Conservation (phyloP, 345 rosid genomes). For the Syzygium jambos region DNA sequence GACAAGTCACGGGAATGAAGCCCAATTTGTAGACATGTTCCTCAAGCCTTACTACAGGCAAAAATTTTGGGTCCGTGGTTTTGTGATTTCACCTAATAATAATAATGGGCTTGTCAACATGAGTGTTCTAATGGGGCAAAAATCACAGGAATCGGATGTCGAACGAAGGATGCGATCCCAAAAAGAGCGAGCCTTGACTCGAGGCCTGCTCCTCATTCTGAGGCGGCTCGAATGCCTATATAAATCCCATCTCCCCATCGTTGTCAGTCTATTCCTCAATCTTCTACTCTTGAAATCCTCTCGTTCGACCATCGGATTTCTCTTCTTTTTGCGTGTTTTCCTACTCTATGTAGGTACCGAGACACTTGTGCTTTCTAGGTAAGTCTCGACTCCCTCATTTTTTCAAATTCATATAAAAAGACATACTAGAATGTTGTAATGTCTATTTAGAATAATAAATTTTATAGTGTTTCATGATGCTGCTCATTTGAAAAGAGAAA, state of each 20-base stretch:
- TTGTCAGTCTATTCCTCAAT: not conserved
- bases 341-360: not conserved
- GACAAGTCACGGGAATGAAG: not conserved
- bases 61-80: not conserved
- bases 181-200: not conserved
- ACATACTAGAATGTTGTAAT: not conserved
- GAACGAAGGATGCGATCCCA: not conserved
- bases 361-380: not conserved
- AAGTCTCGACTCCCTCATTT: not conserved
- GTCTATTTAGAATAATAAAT: not conserved
- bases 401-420: not conserved
- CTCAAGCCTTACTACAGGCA: not conserved
- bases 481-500: not conserved
- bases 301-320: not conserved
- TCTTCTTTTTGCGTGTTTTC: not conserved
- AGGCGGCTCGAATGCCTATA: not conserved
- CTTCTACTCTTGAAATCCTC: not conserved
- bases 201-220: not conserved
- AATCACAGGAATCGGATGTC: too few relatives aligned
- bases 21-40: not conserved
- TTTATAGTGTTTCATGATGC: not conserved
- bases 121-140: not conserved
- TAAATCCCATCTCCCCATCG: not conserved
- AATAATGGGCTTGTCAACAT: too few relatives aligned
- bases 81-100: too few relatives aligned